These are phyloP conservation scores for Aquilaria yunnanensis DNA, from an alignment of 345 rosid species.

Conservation along the genomic window DNA sequence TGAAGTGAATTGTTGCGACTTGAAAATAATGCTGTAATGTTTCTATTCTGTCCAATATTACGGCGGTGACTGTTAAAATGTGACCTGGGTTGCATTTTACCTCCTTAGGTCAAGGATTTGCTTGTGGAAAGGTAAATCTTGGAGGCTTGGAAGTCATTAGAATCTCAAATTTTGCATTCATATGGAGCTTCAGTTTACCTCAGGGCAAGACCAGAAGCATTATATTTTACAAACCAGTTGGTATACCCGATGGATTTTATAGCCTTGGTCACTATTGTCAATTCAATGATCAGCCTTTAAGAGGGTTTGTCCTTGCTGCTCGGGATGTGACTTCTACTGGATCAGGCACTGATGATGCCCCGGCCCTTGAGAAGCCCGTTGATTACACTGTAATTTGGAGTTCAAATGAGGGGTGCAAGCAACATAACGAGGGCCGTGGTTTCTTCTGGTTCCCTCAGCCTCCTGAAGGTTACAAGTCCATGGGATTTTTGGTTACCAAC, in stretches of 20 bases:
- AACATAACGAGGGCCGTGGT: slow-evolving; percentile 27
- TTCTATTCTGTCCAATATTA: too few relatives aligned
- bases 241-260: slow-evolving; percentile 55
- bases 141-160: slow-evolving; percentile 56
- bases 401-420: slow-evolving; percentile 40
- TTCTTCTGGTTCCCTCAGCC: slow-evolving; percentile 82
- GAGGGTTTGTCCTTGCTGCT: slow-evolving; percentile 66
- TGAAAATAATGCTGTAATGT: too few relatives aligned
- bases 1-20: too few relatives aligned
- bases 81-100: neutral
- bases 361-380: slow-evolving; percentile 57
- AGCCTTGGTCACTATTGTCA: slow-evolving; percentile 85
- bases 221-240: slow-evolving; percentile 57
- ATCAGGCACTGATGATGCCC: slow-evolving; percentile 12
- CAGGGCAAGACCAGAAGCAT: slow-evolving; percentile 39
- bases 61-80: too few relatives aligned
- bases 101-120: slow-evolving; percentile 62
- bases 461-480: slow-evolving; percentile 59
- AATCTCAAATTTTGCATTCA: slow-evolving; percentile 42
- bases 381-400: slow-evolving; percentile 69
- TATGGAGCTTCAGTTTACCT: slow-evolving; percentile 50
- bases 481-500: slow-evolving; percentile 66
- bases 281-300: slow-evolving; percentile 41
- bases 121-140: slow-evolving; percentile 58
- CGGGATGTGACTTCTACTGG: slow-evolving; percentile 32